Evolutionary conservation across 495 filamentous ascomycete species (phyloP).

Genomic region (Aspergillus heteromorphus): DNA sequence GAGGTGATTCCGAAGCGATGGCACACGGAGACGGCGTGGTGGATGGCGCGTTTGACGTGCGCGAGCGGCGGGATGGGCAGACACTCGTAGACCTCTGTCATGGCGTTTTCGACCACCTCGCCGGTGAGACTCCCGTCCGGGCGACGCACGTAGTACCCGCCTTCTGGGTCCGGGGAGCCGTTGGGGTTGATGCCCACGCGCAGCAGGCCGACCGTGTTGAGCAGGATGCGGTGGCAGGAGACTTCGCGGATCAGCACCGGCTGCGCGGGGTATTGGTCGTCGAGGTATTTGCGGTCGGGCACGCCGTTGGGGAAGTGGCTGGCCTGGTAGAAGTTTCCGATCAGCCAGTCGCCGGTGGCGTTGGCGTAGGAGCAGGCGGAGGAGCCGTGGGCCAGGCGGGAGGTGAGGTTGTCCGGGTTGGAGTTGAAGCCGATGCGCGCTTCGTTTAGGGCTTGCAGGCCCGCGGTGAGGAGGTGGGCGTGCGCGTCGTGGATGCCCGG

Average conservation of each 20-base stretch:
- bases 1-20: slow-evolving; percentile 4
- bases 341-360: background rate
- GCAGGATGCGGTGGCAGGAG: background rate
- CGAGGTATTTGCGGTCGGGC: background rate
- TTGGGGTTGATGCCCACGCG: background rate
- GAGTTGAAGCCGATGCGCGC: background rate
- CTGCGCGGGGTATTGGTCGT: background rate
- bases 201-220: background rate
- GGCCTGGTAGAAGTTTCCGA: background rate
- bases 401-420: background rate
- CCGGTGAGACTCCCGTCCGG: background rate
- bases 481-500: slow-evolving; percentile 7
- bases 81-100: background rate
- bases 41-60: background rate
- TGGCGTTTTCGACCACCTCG: background rate
- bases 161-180: background rate
- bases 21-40: background rate
- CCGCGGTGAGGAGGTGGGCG: background rate
- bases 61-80: background rate
- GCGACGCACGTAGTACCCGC: background rate
- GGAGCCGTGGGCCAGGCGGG: background rate
- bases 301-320: background rate
- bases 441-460: background rate
- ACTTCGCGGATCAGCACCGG: slow-evolving; percentile 1
- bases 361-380: background rate